Evolutionary conservation across 345 rosid species (phyloP).

Genomic region (Boechera retrofracta): DNA sequence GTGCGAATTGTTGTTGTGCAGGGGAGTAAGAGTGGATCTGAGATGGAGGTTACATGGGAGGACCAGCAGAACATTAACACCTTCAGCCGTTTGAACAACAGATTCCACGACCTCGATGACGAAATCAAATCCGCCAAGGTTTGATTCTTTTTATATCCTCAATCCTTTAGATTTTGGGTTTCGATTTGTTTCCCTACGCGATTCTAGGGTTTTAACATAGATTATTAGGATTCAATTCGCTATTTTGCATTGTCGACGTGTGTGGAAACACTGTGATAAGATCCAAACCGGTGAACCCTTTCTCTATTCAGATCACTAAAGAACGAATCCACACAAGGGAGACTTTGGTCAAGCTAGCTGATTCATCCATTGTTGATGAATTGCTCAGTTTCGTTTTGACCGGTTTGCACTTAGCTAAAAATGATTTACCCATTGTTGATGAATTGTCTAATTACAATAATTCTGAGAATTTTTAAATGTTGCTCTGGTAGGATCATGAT

Average conservation of each 20-base stretch:
- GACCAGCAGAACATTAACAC: slow-evolving; percentile 94
- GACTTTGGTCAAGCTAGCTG: too few species aligned
- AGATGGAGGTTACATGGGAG: slow-evolving; percentile 90
- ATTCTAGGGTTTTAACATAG: slow-evolving; percentile 27
- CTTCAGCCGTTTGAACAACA: slow-evolving; percentile 81
- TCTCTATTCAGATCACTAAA: background rate
- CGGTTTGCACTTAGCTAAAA: background rate
- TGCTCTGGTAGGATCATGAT: slow-evolving; percentile 1
- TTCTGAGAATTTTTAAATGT: background rate
- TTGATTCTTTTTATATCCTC: background rate
- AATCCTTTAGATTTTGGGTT: background rate
- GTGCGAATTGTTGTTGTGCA: slow-evolving; percentile 39
- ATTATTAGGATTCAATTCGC: slow-evolving; percentile 7
- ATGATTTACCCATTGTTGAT: background rate
- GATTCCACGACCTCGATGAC: slow-evolving; percentile 85
- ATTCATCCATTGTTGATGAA: too few species aligned
- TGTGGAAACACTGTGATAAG: background rate
- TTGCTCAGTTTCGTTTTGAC: too few species aligned
- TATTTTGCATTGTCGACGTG: background rate
- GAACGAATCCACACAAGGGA: background rate
- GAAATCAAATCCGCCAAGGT: slow-evolving; percentile 85
- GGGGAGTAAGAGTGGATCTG: slow-evolving; percentile 71
- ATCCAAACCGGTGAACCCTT: background rate
- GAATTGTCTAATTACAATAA: background rate
- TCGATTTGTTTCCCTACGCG: background rate